Base-by-base conservation (phyloP, 75 land plant species). In the Cunninghamia lanceolata region DNA sequence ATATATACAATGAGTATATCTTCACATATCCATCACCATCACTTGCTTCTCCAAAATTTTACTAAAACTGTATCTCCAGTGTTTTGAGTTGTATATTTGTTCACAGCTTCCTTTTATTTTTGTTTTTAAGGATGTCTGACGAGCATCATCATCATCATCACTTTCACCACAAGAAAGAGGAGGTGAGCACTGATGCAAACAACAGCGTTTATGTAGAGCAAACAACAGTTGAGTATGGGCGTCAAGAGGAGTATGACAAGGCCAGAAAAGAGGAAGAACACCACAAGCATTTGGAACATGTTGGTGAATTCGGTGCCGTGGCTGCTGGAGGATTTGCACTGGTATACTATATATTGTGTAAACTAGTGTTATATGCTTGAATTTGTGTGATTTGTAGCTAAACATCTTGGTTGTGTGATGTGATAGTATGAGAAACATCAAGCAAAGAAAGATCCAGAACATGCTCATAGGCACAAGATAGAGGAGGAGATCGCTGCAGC, bases 391-490 rank as follows among this genome's bases (percentile, higher is more conserved):
- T 59, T 59, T 59, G 2, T 59, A 3, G 68, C 68, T 25, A 25
- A 50, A 5, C 17, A 54, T 59, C 10, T 50, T 9, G 10, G 52
- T 50, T n/a, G n/a, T 63, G 68, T 63, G 68, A 25, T 63, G 68
- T 63, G 68, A 34, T 21, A 89, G 90, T 84, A 87, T 84, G 90
- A 89, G 85, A 47, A 32, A 32, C 89, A 89, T 39, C 53, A 84
- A 46, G 83, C 42, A 16, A 89, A 89, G 86, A 82, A 76, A 28
- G 90, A 89, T 53, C 90, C 90, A 75, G 90, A 87, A 47, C 16
- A 89, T 68, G 90, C 89, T 15, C 38, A 76, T 17, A 52, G 82
- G 43, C 90, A 89, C 85, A 89, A 84, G 35, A 76, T 87, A 6
- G 89, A 89, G 38, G 90, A 87, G 38, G 90, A 84, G 47, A 56